Evolutionary conservation across 345 rosid genomes (phyloP), one percentile per base, ranked within the genome.

Genomic region (Clarkia xantiana): DNA sequence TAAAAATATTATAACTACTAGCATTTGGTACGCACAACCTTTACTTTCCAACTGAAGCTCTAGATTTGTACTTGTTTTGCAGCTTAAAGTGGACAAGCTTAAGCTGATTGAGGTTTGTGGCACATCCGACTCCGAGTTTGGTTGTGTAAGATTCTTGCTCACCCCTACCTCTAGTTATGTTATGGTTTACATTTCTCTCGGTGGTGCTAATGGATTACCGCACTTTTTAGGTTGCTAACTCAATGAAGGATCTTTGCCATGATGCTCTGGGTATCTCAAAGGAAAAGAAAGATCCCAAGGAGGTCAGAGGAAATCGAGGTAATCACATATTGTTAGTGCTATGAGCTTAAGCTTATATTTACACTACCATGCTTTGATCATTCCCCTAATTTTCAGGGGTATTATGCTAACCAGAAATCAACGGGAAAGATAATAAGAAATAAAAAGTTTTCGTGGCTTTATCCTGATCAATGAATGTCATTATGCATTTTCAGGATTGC

Each of bases 81-180:
- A 91, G 96, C 90, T 91, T 13, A 91, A 80, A 75, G 62, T 82
- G 22, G 98, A 91, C 63, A 91, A 82, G 61, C 53, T 62, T 45
- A 86, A 72, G 75, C 49, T 91, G 76, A 86, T 84, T 40, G 96
- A 91, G 54, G 85, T 82, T 49, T 86, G 96, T 52, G 98, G 98
- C 29, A 76, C 90, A 36, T 78, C 96, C 45, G 95, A 86, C 67
- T 56, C 86, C 19, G 96, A 86, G 62, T 91, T 91, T 65, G 65
- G 79, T 56, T 65, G 71, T 56, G 96, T 86, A 72, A 79, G 97
- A 58, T 39, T 39, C 13, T 20, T 17, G 19, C 15, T 51, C 44
- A 18, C 3, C 14, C n/a, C n/a, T n/a, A 9, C 22, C 12, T 12
- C 22, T 34, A 13, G 22, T 42, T 14, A 45, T 48, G 43, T 18